Evolutionary conservation across 345 rosid genomes (phyloP).

Genomic region (Populus euphratica): DNA sequence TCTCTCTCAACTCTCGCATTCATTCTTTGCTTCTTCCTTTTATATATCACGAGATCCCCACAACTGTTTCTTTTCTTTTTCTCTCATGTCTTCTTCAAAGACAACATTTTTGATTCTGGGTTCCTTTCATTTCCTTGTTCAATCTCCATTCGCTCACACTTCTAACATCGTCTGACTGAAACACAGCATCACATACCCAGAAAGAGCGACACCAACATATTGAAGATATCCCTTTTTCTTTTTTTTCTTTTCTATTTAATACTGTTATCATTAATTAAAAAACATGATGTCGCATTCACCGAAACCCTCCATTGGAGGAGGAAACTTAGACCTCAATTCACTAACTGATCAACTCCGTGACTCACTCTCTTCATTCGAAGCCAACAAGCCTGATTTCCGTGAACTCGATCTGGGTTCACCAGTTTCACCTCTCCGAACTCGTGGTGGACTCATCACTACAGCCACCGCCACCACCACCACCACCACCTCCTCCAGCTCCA

Average conservation of each 20-base stretch:
- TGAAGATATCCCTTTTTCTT: not conserved
- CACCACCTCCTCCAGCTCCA: conserved; percentile 64
- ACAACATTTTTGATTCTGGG: conserved; percentile 1
- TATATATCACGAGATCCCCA: conserved; percentile 74
- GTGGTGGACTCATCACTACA: conserved; percentile 32
- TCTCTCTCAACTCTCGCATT: conserved; percentile 30
- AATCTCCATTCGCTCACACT: conserved; percentile 32
- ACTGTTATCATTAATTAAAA: not conserved
- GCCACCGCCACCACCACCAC: conserved; percentile 37
- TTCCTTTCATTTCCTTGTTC: not conserved
- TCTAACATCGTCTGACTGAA: conserved; percentile 7
- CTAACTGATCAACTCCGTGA: conserved; percentile 46
- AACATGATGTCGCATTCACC: conserved; percentile 57
- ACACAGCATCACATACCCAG: not conserved
- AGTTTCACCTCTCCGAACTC: conserved; percentile 70
- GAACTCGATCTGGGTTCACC: conserved; percentile 88
- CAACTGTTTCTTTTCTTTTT: conserved; percentile 28
- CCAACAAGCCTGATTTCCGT: conserved; percentile 72
- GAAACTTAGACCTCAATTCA: conserved; percentile 32
- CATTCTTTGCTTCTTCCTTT: conserved; percentile 65
- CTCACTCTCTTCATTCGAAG: conserved; percentile 48
- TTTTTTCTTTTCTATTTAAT: not conserved
- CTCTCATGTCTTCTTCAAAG: conserved; percentile 33
- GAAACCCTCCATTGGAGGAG: conserved; percentile 37
- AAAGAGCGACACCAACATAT: not conserved